Evolutionary conservation across 331 rosid genomes (phyloP).

Genomic region (Cucumis variabilis): DNA sequence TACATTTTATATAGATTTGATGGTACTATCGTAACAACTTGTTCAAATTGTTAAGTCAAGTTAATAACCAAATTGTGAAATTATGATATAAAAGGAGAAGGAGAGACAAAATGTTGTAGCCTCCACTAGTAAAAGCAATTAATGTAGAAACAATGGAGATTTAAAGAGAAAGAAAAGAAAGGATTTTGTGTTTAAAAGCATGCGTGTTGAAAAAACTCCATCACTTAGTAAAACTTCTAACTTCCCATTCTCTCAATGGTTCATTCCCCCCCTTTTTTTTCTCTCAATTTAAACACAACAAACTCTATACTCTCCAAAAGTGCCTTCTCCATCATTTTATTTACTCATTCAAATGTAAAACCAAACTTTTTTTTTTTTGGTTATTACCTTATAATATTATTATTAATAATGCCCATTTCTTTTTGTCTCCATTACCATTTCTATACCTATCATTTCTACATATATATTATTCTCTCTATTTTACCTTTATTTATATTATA

Average conservation of each 20-base stretch:
- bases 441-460: not conserved
- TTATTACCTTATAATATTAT: not conserved
- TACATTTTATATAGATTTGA: not conserved
- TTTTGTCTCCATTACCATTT: not conserved
- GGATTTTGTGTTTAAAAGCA: constrained; percentile 8
- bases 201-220: constrained; percentile 24
- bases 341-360: not conserved
- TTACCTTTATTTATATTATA: no score
- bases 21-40: no score
- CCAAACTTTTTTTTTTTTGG: not conserved
- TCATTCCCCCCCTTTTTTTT: not conserved
- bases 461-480: no score
- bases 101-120: not conserved
- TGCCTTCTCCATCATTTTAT: no score
- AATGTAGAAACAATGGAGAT: constrained; percentile 20
- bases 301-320: no score
- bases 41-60: no score
- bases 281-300: not conserved
- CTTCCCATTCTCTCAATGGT: not conserved
- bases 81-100: not conserved
- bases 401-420: not conserved
- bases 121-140: constrained; percentile 30
- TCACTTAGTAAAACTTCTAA: not conserved
- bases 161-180: not conserved
- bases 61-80: no score